Evolutionary conservation across 1,284 basidiomycete genomes (phyloP), one percentile per base, ranked within the genome.

Genomic region (Papiliotrema fonsecae): DNA sequence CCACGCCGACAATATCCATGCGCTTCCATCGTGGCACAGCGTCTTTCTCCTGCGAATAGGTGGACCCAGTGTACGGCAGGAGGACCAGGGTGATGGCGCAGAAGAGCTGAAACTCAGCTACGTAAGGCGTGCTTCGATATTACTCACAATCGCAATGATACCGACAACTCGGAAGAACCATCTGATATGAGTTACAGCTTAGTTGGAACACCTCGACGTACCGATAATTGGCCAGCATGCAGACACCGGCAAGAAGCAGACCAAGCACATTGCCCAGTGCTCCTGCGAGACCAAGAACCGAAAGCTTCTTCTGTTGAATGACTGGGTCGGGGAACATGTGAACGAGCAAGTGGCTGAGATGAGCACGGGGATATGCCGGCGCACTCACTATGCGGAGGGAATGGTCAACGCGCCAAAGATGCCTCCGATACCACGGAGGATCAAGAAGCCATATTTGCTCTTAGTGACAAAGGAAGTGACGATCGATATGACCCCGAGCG

Each of bases 121-220:
- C 18, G 14, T 18, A 7, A 16, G 16, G 13, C 10, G 4, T 24
- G 26, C 13, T 9, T 25, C 5, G 14, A 22, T 22, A 18, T 7
- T n/a, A 14, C 38, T 21, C n/a, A 45, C 35, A 22, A 41, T 26
- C 28, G 47, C 63, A 43, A 67, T 47, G 50, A 69, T 67, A 16
- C 62, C 59, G 35, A 73, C 56, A 49, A 69, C 56, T 34, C 67
- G 64, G 60, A 73, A 71, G 54, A 70, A 69, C 68, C 67, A 65
- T 50, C 54, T 24, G 51, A 19, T 31, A 14, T 27, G 10, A 25
- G 26, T n/a, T n/a, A n/a, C n/a, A n/a, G n/a, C n/a, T n/a, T n/a
- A n/a, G n/a, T n/a, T n/a, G n/a, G n/a, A 3, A 4, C 16, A 21
- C n/a, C 27, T 21, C 5, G 6, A n/a, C 28, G 6, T 30, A 55